Conservation (phyloP, 78 protist genomes). For the Chrysochromulina parva region DNA sequence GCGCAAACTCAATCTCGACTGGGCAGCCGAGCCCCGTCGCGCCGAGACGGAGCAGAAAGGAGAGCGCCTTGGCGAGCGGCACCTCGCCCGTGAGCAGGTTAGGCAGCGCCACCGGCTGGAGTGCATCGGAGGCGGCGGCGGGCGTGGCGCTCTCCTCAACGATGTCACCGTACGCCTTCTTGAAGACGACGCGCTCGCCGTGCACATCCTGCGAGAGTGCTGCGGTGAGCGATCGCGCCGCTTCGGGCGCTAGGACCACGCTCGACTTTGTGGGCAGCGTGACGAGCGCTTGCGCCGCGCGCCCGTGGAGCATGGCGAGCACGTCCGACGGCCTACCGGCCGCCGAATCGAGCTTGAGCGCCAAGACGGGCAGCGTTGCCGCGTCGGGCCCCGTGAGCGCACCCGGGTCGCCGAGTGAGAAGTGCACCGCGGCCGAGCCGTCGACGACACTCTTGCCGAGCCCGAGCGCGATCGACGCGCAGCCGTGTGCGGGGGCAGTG, state of each 20-base stretch:
- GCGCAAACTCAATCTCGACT: conserved; percentile 26
- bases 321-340: too few relatives aligned
- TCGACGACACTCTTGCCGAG: background rate
- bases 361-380: background rate
- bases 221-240: background rate
- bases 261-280: too few relatives aligned
- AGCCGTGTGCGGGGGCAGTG: background rate
- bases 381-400: background rate
- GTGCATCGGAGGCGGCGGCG: background rate
- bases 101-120: background rate
- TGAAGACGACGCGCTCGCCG: conserved; percentile 4
- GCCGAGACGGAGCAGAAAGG: conserved; percentile 6
- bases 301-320: too few relatives aligned
- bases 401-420: background rate
- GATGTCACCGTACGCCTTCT: background rate
- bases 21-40: conserved; percentile 10
- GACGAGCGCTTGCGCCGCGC: too few relatives aligned
- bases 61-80: conserved; percentile 5
- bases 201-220: background rate
- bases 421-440: background rate
- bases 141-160: background rate
- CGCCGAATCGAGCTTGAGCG: too few relatives aligned
- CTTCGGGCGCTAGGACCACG: background rate
- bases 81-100: background rate
- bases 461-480: background rate